Evolutionary conservation across 805 yeast species (phyloP).

Genomic region (Yamadazyma nakazawae): DNA sequence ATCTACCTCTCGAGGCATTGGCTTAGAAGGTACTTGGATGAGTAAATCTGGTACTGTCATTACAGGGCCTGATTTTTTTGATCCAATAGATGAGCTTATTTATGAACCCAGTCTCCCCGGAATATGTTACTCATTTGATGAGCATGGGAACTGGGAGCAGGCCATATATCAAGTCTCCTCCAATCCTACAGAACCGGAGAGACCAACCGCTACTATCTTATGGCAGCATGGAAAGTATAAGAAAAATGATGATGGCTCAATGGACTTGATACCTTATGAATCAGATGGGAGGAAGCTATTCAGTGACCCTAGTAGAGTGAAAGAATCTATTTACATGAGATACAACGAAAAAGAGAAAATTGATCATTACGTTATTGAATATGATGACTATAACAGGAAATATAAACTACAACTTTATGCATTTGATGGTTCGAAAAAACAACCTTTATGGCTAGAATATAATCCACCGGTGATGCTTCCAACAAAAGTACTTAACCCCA

Average conservation of each 20-base stretch:
- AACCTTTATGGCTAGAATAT: conserved; percentile 20
- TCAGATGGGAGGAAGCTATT: conserved; percentile 21
- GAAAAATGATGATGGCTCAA: conserved; percentile 9
- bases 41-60: conserved; percentile 18
- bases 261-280: conserved; percentile 14
- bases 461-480: conserved; percentile 21
- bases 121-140: conserved; percentile 19
- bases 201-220: conserved; percentile 17
- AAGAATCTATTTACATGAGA: conserved; percentile 17
- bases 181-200: conserved; percentile 17
- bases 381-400: conserved; percentile 16
- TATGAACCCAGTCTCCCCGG: conserved; percentile 21
- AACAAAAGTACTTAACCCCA: conserved; percentile 17
- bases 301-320: conserved; percentile 19
- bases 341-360: conserved; percentile 15
- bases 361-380: conserved; percentile 14
- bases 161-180: conserved; percentile 18
- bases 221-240: conserved; percentile 22
- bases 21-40: conserved; percentile 20
- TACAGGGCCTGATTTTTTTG: conserved; percentile 19
- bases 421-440: conserved; percentile 17
- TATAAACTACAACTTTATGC: conserved; percentile 16
- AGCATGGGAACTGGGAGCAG: conserved; percentile 21
- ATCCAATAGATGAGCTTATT: conserved; percentile 18
- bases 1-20: neutral